Evolutionary conservation across 2,329 filamentous ascomycete genomes (phyloP), one percentile per base, ranked within the genome.

Genomic region (Fusarium brevicatenulatum): DNA sequence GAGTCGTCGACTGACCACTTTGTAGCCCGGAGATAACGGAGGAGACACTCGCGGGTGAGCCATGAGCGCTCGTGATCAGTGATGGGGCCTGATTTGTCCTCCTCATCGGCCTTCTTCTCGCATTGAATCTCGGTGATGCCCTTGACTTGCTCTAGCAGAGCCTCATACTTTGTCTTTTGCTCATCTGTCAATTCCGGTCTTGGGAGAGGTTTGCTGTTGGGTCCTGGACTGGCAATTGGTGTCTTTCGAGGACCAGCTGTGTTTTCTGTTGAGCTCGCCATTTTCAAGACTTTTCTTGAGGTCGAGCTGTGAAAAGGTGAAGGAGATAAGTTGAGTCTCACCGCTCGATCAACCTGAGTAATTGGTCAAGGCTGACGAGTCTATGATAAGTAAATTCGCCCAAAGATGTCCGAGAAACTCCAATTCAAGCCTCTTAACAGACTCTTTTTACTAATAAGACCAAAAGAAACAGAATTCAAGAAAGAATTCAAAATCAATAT

Each of bases 1-100:
- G 96, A 91, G 53, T 95, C 91, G 47, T 90, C 84, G 55, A 92
- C 87, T 74, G 91, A 87, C 95, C 96, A 99, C 83, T 97, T 98
- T 42, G 94, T 95, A 25, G 96, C 96, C 67, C 95, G 92, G 36
- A 99, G 91, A 81, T 97, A 99, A 76, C 96, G 93, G 44, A 98
- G 87, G 21, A 99, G 88, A 80, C 95, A 98, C 81, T 99, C 96
- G 73, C 91, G 90, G 18, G 95, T 97, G 75, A 99, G 88, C 91
- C 94, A 99, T 84, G 96, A 90, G 78, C 90, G 92, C 83, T 99
- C 96, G 56, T 86, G 84, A 66, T 97, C 94, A 56, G 90, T 91
- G 66, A 98, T 84, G 4, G 93, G 90, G 5, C 89, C 89, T 13
- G 81, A 87, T 69, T 87, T 86, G 70, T 82, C 91, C 75, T 89